Conservation (phyloP, 306 rosid genomes). For the Canavalia gladiata region DNA sequence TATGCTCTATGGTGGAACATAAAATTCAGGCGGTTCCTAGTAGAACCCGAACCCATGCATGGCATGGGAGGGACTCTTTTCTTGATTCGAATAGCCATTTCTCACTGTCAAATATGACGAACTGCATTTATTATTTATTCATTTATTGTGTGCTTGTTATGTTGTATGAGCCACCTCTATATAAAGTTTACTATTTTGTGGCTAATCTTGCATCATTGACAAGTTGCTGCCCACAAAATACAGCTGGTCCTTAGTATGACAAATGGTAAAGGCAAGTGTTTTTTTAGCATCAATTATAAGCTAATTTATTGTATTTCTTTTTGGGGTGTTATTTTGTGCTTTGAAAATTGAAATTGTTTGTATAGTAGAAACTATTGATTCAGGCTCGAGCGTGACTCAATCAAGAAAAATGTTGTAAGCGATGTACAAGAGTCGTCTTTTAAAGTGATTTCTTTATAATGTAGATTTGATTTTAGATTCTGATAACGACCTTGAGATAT, state of each 20-base stretch:
- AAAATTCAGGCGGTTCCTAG: slow-evolving; percentile 28
- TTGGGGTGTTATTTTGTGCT: slow-evolving; percentile 15
- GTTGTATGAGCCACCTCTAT: slow-evolving; percentile 31
- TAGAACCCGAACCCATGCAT: slow-evolving; percentile 13
- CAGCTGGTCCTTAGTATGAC: slow-evolving; percentile 46
- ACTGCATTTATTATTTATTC: slow-evolving; percentile 33
- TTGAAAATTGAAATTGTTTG: slow-evolving; percentile 1
- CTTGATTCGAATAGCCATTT: slow-evolving; percentile 57
- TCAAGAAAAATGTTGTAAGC: slow-evolving; percentile 26
- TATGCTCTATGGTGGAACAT: not conserved
- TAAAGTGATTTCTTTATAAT: not conserved
- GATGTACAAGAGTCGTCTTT: slow-evolving; percentile 25
- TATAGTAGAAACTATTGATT: slow-evolving; percentile 8
- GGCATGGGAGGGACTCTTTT: slow-evolving; percentile 40
- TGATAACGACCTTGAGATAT: slow-evolving; percentile 44
- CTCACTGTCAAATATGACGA: slow-evolving; percentile 60
- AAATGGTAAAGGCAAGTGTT: not conserved
- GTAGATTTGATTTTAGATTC: slow-evolving; percentile 50
- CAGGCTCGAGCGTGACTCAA: slow-evolving; percentile 20
- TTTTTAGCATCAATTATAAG: not conserved
- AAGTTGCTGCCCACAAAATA: not conserved
- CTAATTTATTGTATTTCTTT: slow-evolving; percentile 4
- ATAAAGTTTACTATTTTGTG: slow-evolving; percentile 24
- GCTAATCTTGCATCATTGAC: slow-evolving; percentile 39
- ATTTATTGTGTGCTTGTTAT: not conserved